Conservation (phyloP, 1,139 yeast species). For the Suhomyces panamericanus region DNA sequence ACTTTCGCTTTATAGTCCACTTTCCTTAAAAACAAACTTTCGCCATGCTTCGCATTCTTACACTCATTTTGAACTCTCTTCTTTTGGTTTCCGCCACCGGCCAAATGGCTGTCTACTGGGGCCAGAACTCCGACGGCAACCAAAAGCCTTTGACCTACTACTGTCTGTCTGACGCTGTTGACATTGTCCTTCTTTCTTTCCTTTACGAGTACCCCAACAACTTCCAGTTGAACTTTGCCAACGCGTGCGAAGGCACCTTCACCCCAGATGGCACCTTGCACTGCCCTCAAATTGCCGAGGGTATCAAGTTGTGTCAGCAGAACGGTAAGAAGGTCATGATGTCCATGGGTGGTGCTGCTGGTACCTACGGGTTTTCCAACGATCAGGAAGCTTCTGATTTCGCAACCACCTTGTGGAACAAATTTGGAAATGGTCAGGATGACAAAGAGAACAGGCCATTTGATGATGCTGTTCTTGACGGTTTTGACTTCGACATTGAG, state of each 20-base stretch:
- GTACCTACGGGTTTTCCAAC: conserved; percentile 68
- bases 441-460: conserved; percentile 62
- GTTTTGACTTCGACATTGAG: conserved; percentile 50
- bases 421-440: conserved; percentile 60
- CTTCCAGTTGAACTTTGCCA: conserved; percentile 63
- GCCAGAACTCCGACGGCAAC: conserved; percentile 79
- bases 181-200: conserved; percentile 72
- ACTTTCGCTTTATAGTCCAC: not conserved
- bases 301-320: conserved; percentile 79
- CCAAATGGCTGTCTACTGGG: conserved; percentile 81
- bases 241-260: conserved; percentile 57
- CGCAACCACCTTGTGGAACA: conserved; percentile 80
- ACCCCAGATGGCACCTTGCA: conserved; percentile 53
- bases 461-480: conserved; percentile 50
- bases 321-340: conserved; percentile 75
- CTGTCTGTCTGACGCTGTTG: conserved; percentile 69
- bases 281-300: conserved; percentile 67
- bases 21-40: conserved; percentile 4
- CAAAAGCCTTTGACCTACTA: conserved; percentile 66
- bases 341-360: conserved; percentile 90
- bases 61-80: conserved; percentile 9
- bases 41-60: conserved; percentile 8
- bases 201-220: conserved; percentile 57
- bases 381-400: conserved; percentile 65
- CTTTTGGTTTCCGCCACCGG: conserved; percentile 14